Percentiles rank a stretch among this genome's conserved stretches.
phyloP scores from a whole-genome alignment of 106 monocot species.

The Dendrobium catenatum region DNA sequence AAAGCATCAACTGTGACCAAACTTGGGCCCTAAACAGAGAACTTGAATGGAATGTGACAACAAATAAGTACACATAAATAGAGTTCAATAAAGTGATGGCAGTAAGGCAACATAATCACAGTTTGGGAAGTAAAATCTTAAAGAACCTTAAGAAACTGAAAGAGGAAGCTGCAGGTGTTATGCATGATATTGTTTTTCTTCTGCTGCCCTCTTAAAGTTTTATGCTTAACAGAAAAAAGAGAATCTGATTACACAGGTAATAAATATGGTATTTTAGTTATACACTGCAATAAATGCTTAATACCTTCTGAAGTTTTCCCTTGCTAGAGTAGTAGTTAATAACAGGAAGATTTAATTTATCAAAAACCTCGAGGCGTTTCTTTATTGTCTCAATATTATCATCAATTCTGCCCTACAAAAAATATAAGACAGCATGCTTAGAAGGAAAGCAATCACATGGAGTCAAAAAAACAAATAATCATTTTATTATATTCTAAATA shows the following conservation, averaged over 20 bases:
- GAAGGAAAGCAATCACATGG: background rate
- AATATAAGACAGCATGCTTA: background rate
- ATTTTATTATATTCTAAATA: conserved; percentile 4
- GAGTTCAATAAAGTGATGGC: too few relatives aligned
- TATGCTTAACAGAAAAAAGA: background rate
- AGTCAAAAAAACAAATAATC: background rate
- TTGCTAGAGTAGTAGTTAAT: conserved; percentile 65
- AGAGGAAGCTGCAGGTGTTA: too few relatives aligned
- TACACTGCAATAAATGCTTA: background rate
- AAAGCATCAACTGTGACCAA: too few relatives aligned
- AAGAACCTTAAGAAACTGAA: too few relatives aligned
- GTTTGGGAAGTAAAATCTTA: too few relatives aligned
- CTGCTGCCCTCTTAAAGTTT: background rate
- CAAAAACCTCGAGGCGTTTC: conserved; percentile 77
- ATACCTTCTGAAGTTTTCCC: conserved; percentile 89
- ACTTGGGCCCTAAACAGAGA: too few relatives aligned
- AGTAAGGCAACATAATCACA: too few relatives aligned
- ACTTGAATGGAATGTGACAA: too few relatives aligned
- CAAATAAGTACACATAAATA: too few relatives aligned
- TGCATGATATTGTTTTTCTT: background rate
- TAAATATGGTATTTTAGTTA: background rate
- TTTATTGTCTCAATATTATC: conserved; percentile 91
- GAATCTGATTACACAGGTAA: background rate
- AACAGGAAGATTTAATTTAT: conserved; percentile 70
- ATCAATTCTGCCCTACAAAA: conserved; percentile 77